phyloP scores from a whole-genome alignment of 345 rosid genomes.

The Populus pruinosa region DNA sequence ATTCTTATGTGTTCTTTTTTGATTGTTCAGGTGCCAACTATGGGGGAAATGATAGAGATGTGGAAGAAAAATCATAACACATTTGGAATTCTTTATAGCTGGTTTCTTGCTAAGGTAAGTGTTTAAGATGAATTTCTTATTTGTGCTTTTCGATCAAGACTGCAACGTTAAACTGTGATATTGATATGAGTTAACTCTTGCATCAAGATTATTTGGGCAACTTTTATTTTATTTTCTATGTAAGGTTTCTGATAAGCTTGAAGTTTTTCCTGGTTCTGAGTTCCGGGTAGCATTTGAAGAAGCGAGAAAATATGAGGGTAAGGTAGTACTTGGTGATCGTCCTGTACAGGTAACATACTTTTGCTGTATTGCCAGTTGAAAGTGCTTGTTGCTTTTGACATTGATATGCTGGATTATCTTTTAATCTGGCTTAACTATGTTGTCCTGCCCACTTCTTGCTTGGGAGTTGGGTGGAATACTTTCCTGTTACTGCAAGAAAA shows the following conservation, averaged over 20 bases:
- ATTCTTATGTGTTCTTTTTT: conserved; percentile 11
- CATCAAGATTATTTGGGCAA: background rate
- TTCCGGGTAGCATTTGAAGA: conserved; percentile 92
- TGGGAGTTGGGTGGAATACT: background rate
- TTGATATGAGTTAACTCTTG: background rate
- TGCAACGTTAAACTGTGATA: background rate
- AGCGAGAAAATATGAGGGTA: conserved; percentile 75
- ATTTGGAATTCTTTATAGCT: conserved; percentile 86
- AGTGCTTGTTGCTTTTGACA: background rate
- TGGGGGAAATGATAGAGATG: conserved; percentile 87
- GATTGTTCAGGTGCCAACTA: conserved; percentile 69
- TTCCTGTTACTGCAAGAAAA: background rate
- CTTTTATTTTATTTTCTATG: conserved; percentile 2
- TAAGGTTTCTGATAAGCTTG: conserved; percentile 77
- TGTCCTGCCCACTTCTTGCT: too few relatives aligned
- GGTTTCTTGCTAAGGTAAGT: conserved; percentile 95
- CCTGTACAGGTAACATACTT: conserved; percentile 63
- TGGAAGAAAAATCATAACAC: conserved; percentile 84
- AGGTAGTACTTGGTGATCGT: conserved; percentile 92
- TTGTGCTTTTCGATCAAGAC: background rate
- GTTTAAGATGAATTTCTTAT: background rate
- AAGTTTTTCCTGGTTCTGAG: conserved; percentile 88
- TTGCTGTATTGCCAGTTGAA: conserved; percentile 4
- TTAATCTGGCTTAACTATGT: background rate
- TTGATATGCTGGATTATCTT: background rate